Conservation (phyloP, 345 rosid species). For the Acer yangbiense region DNA sequence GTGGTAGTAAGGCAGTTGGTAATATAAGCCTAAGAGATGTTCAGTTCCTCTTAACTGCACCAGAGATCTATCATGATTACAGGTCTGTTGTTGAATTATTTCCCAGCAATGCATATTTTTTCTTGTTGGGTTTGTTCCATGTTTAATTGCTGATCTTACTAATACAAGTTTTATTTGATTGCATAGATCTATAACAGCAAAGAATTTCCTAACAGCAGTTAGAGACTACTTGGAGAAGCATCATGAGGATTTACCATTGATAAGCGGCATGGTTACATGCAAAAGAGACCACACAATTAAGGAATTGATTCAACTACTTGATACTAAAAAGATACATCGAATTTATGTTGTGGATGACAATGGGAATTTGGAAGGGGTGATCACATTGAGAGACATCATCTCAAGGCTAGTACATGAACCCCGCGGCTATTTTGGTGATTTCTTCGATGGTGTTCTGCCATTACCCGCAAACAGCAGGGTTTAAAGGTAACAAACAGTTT, state of each 20-base stretch:
- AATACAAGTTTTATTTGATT: constrained; percentile 2
- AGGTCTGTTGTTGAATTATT: constrained; percentile 45
- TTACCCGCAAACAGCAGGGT: constrained; percentile 77
- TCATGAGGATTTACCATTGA: constrained; percentile 48
- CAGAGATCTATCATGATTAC: constrained; percentile 84
- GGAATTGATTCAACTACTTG: constrained; percentile 75
- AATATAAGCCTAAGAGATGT: constrained; percentile 91
- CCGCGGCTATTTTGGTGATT: constrained; percentile 91
- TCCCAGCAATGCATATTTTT: constrained; percentile 12
- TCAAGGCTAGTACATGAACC: constrained; percentile 94
- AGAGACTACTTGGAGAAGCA: constrained; percentile 63
- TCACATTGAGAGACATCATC: constrained; percentile 89
- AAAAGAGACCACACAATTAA: constrained; percentile 58
- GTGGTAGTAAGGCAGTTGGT: constrained; percentile 70
- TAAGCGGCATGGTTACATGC: constrained; percentile 77
- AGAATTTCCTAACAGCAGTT: constrained; percentile 72
- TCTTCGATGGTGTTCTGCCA: constrained; percentile 89
- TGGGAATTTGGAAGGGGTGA: constrained; percentile 87
- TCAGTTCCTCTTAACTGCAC: constrained; percentile 88
- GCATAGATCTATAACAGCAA: constrained; percentile 80
- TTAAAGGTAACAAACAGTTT: constrained; percentile 26
- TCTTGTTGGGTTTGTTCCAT: constrained; percentile 4
- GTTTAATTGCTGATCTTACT: neutral
- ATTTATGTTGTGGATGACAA: constrained; percentile 76
- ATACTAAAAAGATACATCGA: constrained; percentile 69